Conservation (phyloP, 139 green algal species). For the Desmodesmus armatus region DNA sequence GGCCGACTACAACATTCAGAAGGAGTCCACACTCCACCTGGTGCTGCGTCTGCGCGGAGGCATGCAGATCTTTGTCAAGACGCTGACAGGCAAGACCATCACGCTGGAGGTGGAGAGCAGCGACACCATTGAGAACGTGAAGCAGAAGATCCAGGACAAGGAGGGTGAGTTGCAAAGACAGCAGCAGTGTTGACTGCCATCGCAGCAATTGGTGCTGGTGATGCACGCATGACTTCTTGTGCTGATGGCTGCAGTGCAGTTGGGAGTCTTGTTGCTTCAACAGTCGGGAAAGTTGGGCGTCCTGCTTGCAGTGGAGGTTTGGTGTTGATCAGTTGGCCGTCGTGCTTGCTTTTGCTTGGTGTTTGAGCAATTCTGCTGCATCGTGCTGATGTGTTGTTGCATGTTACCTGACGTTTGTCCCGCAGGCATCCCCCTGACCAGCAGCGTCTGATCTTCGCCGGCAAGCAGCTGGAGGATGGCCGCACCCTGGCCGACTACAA, state of each 20-base stretch:
- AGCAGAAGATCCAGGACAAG: slow-evolving; percentile 97
- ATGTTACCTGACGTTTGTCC: not conserved
- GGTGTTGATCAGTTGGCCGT: too few relatives aligned
- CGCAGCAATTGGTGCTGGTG: too few relatives aligned
- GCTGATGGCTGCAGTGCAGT: too few relatives aligned
- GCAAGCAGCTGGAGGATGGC: slow-evolving; percentile 96
- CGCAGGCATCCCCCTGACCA: slow-evolving; percentile 91
- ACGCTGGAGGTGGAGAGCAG: slow-evolving; percentile 81
- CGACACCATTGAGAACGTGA: slow-evolving; percentile 94
- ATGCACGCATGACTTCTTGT: too few relatives aligned
- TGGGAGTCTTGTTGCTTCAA: too few relatives aligned
- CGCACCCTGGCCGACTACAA: slow-evolving; percentile 94
- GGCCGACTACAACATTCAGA: slow-evolving; percentile 98
- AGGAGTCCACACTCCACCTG: slow-evolving; percentile 82
- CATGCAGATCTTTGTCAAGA: slow-evolving; percentile 94
- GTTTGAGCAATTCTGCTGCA: too few relatives aligned
- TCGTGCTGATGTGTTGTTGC: too few relatives aligned
- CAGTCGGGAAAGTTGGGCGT: too few relatives aligned
- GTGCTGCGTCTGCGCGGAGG: slow-evolving; percentile 74
- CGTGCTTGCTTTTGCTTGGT: too few relatives aligned
- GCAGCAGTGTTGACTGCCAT: too few relatives aligned
- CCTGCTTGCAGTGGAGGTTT: too few relatives aligned
- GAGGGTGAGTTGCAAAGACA: slow-evolving; percentile 71
- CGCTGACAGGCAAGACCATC: slow-evolving; percentile 88
- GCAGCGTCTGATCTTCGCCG: slow-evolving; percentile 96